Conservation (phyloP, 2,329 filamentous ascomycete species). For the Samsoniella hepiali region DNA sequence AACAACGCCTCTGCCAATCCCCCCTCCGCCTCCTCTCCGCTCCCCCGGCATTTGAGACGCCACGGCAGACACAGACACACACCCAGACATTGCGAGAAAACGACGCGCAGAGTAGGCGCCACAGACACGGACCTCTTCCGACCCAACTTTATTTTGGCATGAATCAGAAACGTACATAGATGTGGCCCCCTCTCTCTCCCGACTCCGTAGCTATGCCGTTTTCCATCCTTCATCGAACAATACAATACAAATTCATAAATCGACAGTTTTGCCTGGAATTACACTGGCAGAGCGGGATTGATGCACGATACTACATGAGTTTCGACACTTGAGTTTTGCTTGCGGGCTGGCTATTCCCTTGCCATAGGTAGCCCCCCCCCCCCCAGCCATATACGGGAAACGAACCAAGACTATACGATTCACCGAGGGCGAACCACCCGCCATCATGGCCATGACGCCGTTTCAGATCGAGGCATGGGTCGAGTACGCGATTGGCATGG, state of each 20-base stretch:
- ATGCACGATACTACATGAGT: no score
- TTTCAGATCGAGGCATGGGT: constrained; percentile 43
- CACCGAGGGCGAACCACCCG: no score
- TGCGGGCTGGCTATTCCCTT: no score
- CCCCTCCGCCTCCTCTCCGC: neutral
- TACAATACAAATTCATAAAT: no score
- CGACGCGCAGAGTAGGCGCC: neutral
- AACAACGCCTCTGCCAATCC: neutral
- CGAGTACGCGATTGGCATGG: constrained; percentile 39
- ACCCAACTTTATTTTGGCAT: neutral
- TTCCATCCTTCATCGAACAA: no score
- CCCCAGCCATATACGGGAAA: no score
- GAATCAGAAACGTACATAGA: neutral
- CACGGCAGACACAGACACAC: neutral
- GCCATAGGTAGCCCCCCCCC: no score
- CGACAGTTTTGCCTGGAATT: no score
- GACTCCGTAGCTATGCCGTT: constrained; percentile 28
- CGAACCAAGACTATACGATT: no score
- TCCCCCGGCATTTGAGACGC: constrained; percentile 12
- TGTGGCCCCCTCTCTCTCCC: neutral
- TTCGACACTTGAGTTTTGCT: no score
- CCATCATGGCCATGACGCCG: constrained; percentile 32
- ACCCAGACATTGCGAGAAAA: neutral
- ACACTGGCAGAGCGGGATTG: no score
- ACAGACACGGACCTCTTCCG: neutral